Percentiles rank a stretch among this genome's conserved stretches.
These are phyloP conservation scores for Pestalotiopsis sp. DNA, from an alignment of 2,329 filamentous ascomycete species.

Conservation along the genomic window DNA sequence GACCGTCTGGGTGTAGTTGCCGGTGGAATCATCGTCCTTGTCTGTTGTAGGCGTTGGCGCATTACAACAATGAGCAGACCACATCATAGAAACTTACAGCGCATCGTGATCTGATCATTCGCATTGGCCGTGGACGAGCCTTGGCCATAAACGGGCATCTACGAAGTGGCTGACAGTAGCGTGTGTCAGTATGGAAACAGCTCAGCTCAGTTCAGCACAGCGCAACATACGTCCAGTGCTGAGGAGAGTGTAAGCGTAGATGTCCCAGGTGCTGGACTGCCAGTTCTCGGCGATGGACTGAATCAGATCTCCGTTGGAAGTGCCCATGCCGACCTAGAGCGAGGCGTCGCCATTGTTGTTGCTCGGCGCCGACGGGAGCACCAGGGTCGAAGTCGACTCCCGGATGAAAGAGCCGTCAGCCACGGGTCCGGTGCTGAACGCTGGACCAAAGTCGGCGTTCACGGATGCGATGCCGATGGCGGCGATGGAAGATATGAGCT, in stretches of 20 bases:
- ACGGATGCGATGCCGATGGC: slow-evolving; percentile 1
- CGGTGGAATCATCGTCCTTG: slow-evolving; percentile 16
- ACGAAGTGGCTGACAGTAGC: slow-evolving; percentile 18
- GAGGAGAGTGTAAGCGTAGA: slow-evolving; percentile 43
- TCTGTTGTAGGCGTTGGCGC: neutral
- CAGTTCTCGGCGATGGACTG: slow-evolving; percentile 45
- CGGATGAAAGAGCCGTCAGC: slow-evolving; percentile 40
- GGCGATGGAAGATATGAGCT: slow-evolving; percentile 5
- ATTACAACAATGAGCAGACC: neutral
- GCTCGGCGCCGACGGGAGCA: slow-evolving; percentile 38
- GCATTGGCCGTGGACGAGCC: slow-evolving; percentile 22
- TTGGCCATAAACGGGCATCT: slow-evolving; percentile 34
- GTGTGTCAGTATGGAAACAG: neutral
- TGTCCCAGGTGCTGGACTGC: slow-evolving; percentile 34
- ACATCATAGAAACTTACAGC: slow-evolving; percentile 22
- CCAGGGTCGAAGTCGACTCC: slow-evolving; percentile 42
- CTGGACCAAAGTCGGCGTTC: slow-evolving; percentile 33
- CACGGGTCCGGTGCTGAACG: slow-evolving; percentile 45
- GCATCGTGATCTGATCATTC: slow-evolving; percentile 38
- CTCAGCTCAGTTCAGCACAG: no score
- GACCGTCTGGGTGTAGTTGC: slow-evolving; percentile 21
- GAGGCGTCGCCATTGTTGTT: slow-evolving; percentile 37
- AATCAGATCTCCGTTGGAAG: slow-evolving; percentile 44
- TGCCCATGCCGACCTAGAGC: slow-evolving; percentile 50
- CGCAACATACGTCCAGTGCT: slow-evolving; percentile 24